Percentiles rank a stretch among this genome's conserved stretches.
Conservation (phyloP, 192 early-diverging fungal genomes). For the Coemansia sp. region DNA sequence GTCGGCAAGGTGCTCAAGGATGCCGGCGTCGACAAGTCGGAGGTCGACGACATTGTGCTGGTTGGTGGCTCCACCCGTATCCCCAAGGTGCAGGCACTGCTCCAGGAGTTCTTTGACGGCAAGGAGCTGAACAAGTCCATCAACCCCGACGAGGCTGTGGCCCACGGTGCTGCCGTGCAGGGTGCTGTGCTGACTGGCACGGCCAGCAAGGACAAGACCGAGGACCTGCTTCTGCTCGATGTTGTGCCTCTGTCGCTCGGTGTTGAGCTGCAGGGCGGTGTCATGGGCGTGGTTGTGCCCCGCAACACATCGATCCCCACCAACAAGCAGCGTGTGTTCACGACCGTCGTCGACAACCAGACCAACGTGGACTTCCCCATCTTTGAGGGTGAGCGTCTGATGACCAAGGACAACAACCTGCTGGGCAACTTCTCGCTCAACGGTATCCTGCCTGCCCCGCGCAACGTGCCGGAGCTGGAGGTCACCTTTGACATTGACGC, state of each 20-base stretch:
- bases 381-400: conserved; percentile 80
- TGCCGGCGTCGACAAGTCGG: conserved; percentile 66
- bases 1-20: conserved; percentile 70
- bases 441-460: conserved; percentile 74
- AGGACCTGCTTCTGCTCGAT: conserved; percentile 75
- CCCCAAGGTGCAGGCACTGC: conserved; percentile 80
- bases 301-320: conserved; percentile 80
- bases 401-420: conserved; percentile 89
- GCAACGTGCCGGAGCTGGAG: conserved; percentile 70
- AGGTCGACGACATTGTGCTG: conserved; percentile 74
- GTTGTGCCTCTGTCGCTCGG: conserved; percentile 81
- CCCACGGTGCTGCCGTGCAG: conserved; percentile 89
- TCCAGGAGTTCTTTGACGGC: conserved; percentile 72
- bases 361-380: conserved; percentile 80
- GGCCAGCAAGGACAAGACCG: conserved; percentile 55
- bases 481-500: conserved; percentile 81
- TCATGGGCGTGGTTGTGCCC: conserved; percentile 77
- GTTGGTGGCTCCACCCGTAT: conserved; percentile 91
- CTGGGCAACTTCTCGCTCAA: conserved; percentile 78
- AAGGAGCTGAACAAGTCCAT: conserved; percentile 80
- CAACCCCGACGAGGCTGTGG: conserved; percentile 96
- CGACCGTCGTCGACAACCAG: conserved; percentile 78
- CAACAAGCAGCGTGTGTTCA: conserved; percentile 75
- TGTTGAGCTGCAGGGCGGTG: conserved; percentile 79
- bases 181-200: conserved; percentile 70